Base-by-base conservation (phyloP, 495 filamentous ascomycete species). In the Pyrenopolyporus hunteri region DNA sequence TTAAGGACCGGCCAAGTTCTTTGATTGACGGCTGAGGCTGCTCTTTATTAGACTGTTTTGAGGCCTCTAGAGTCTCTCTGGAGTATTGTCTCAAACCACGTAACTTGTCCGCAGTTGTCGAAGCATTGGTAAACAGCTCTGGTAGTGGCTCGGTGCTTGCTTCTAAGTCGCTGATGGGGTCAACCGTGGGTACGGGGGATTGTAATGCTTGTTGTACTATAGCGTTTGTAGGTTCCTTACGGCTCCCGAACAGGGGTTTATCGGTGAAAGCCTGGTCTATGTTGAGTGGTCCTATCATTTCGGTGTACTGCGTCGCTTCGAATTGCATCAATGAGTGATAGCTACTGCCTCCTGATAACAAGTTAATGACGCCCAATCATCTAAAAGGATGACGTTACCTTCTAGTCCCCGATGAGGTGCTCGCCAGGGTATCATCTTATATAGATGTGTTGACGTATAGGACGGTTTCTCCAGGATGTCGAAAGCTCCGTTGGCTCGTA, bases 401-500 rank as follows among this genome's bases (percentile, higher is more conserved):
- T 78, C 76, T 26, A 76, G 55, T 14, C 79, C 79, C 17, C 78
- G 72, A 36, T 79, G 68, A 10, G 79, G 77, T 1, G 73, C 46
- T 44, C 70, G 67, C 79, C 79, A 81, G 1, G 78, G 77, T 16
- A 80, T 67, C 59, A 84, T 57, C 47, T 81, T 75, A 32, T 73
- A 80, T 20, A 80, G 63, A 50, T 82, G 78, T 55, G 77, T 73
- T 0, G 79, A 74, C 7, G 81, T 80, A 56, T 72, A 74, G 9
- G 83, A 81, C 8, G 86, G 84, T 59, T 86, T 85, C 49, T 85
- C 83, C 6, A 89, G 60, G 17, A 92, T 82, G 11, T 85, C 85
- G 39, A 92, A 80, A 2, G 77, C 71, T n/a, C 88, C 86, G 68
- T 85, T 85, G 4, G 85, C 86, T 39, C 87, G 81, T 11, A 93